A percentile compares a stretch with the other conserved stretches of the same genome.
Conservation (phyloP, 176 grass and related monocot species). For the Eragrostis nindensis region DNA sequence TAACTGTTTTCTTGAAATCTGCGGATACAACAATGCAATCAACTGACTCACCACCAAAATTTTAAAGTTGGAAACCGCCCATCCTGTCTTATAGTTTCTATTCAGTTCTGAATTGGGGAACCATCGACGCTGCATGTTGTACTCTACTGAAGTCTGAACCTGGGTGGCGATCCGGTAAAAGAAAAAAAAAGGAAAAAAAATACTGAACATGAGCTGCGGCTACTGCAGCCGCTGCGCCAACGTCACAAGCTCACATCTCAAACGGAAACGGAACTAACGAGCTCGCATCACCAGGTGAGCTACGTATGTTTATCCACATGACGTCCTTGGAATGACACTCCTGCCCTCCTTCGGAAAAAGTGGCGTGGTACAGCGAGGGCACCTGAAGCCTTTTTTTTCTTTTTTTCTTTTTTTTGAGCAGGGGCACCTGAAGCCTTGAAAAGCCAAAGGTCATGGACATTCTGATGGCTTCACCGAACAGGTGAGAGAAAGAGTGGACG, state of each 20-base stretch:
- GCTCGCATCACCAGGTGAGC: constrained; percentile 22
- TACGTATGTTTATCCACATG: neutral
- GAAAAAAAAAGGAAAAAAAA: too few relatives aligned
- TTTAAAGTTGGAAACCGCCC: neutral
- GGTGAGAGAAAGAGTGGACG: neutral
- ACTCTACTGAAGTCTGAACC: too few relatives aligned
- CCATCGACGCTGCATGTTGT: neutral
- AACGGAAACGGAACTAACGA: neutral
- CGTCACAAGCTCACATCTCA: too few relatives aligned
- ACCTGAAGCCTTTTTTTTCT: too few relatives aligned
- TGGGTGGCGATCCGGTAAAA: too few relatives aligned
- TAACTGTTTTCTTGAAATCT: neutral
- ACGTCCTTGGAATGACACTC: neutral
- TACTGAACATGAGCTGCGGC: neutral
- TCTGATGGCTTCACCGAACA: constrained; percentile 24
- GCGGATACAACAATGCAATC: too few relatives aligned
- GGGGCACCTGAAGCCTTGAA: neutral
- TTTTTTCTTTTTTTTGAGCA: too few relatives aligned
- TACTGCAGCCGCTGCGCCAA: neutral
- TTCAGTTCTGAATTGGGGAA: neutral
- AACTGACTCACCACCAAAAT: neutral
- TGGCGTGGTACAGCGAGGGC: constrained; percentile 12
- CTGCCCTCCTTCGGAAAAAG: neutral
- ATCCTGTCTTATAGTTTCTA: neutral
- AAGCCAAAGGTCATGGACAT: constrained; percentile 9